phyloP scores from a whole-genome alignment of 2,329 filamentous ascomycete species.

The Pseudocercospora fuligena region DNA sequence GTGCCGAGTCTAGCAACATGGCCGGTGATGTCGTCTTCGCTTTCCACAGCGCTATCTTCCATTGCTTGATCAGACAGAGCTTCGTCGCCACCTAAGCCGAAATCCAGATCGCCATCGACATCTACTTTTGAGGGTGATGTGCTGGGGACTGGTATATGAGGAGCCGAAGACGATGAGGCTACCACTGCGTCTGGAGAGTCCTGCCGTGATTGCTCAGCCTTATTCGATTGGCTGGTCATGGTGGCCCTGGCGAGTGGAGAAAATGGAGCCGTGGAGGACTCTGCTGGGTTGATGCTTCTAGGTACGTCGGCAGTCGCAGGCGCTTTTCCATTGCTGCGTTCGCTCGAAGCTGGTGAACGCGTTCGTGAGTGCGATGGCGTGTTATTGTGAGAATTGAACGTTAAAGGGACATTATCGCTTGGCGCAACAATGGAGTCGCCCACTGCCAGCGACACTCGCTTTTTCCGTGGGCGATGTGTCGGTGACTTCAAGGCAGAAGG shows the following conservation, averaged over 20 bases:
- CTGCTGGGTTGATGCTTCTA: slow-evolving; percentile 1
- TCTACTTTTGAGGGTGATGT: slow-evolving; percentile 18
- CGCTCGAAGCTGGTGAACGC: slow-evolving; percentile 20
- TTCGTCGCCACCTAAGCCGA: slow-evolving; percentile 37
- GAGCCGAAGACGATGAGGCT: neutral
- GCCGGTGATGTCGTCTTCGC: slow-evolving; percentile 25
- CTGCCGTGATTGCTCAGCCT: slow-evolving; percentile 1
- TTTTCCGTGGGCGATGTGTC: slow-evolving; percentile 35
- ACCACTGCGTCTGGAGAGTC: neutral
- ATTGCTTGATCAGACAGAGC: neutral
- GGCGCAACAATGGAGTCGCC: slow-evolving; percentile 43
- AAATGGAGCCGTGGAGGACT: slow-evolving; percentile 8
- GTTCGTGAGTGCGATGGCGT: slow-evolving; percentile 39
- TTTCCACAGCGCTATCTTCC: slow-evolving; percentile 15
- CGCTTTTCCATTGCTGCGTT: neutral
- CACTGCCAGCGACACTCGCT: slow-evolving; percentile 43
- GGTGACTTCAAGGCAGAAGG: slow-evolving; percentile 43
- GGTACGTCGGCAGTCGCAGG: neutral
- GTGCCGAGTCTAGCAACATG: slow-evolving; percentile 17
- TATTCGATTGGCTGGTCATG: slow-evolving; percentile 15
- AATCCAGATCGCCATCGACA: slow-evolving; percentile 37
- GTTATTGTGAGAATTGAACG: slow-evolving; percentile 32
- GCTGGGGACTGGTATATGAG: neutral
- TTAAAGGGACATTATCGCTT: slow-evolving; percentile 40
- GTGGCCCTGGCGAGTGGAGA: slow-evolving; percentile 9